A percentile compares a stretch with the other conserved stretches of the same genome.
Conservation (phyloP, 106 monocot genomes). For the Dendrobium huoshanense region DNA sequence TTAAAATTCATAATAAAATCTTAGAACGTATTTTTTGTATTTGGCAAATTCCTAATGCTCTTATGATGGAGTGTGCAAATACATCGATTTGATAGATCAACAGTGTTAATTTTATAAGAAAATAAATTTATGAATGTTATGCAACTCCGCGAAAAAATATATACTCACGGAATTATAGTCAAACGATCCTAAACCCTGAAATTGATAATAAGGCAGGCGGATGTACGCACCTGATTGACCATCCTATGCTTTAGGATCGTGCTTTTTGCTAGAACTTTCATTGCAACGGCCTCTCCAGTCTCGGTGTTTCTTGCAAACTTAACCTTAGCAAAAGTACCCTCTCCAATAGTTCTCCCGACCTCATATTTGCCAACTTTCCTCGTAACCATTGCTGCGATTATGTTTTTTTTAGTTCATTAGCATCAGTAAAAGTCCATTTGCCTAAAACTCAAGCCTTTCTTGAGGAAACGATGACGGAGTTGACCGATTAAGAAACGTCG, state of each 20-base stretch:
- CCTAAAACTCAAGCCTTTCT: not conserved
- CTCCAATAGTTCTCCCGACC: constrained; percentile 81
- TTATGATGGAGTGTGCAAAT: too few relatives aligned
- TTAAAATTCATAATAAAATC: too few relatives aligned
- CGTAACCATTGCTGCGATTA: constrained; percentile 16
- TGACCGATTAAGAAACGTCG: not conserved
- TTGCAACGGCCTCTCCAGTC: constrained; percentile 58
- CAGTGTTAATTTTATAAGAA: too few relatives aligned
- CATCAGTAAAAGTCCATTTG: not conserved
- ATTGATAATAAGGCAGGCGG: not conserved
- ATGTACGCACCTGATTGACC: constrained; percentile 57
- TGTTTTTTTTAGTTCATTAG: not conserved
- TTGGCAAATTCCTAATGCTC: too few relatives aligned
- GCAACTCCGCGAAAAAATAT: too few relatives aligned
- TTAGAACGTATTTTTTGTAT: too few relatives aligned
- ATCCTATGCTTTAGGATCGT: constrained; percentile 77
- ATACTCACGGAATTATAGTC: too few relatives aligned
- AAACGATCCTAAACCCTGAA: not conserved
- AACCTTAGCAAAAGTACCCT: constrained; percentile 93
- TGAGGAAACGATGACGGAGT: not conserved
- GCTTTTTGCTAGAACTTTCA: constrained; percentile 66
- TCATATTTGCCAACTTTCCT: constrained; percentile 85
- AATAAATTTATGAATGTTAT: too few relatives aligned
- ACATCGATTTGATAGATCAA: too few relatives aligned
- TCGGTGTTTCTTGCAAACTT: constrained; percentile 77